A percentile compares a stretch with the other conserved stretches of the same genome.
Conservation (phyloP, 2,329 filamentous ascomycete genomes). For the Cladophialophora psammophila region DNA sequence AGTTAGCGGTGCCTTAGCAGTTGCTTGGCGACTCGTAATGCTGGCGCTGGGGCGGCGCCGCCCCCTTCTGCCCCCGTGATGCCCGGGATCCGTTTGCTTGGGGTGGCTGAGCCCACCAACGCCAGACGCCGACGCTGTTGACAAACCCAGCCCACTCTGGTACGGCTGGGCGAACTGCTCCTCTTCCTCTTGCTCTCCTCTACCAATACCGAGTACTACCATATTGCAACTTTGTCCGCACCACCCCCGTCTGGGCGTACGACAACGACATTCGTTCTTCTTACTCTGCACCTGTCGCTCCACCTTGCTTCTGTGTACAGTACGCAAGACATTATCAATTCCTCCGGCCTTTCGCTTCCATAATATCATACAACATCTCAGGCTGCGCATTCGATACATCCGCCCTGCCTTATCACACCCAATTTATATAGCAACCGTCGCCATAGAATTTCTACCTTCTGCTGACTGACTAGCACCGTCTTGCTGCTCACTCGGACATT, state of each 20-base stretch:
- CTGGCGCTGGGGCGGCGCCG: background rate
- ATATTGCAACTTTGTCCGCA: slow-evolving; percentile 15
- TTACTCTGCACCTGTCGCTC: slow-evolving; percentile 7
- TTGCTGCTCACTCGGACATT: background rate
- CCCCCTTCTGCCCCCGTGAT: no score
- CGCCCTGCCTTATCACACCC: background rate
- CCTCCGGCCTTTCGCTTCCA: background rate
- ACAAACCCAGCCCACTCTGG: no score
- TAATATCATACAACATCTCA: background rate
- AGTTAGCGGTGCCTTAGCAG: background rate
- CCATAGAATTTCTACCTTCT: background rate
- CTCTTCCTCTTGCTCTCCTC: slow-evolving; percentile 12
- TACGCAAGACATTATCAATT: background rate
- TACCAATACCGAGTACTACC: background rate
- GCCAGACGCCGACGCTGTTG: background rate
- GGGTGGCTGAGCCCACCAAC: slow-evolving; percentile 18
- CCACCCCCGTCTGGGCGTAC: slow-evolving; percentile 15
- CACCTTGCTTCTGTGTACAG: slow-evolving; percentile 10
- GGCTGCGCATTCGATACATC: background rate
- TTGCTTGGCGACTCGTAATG: slow-evolving; percentile 4
- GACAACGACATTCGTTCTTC: slow-evolving; percentile 13
- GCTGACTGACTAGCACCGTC: background rate
- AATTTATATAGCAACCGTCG: background rate
- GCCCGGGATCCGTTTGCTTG: background rate
- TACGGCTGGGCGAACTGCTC: background rate